Evolutionary conservation across 2,329 filamentous ascomycete species (phyloP).

Genomic region (Cytospora chrysosperma): DNA sequence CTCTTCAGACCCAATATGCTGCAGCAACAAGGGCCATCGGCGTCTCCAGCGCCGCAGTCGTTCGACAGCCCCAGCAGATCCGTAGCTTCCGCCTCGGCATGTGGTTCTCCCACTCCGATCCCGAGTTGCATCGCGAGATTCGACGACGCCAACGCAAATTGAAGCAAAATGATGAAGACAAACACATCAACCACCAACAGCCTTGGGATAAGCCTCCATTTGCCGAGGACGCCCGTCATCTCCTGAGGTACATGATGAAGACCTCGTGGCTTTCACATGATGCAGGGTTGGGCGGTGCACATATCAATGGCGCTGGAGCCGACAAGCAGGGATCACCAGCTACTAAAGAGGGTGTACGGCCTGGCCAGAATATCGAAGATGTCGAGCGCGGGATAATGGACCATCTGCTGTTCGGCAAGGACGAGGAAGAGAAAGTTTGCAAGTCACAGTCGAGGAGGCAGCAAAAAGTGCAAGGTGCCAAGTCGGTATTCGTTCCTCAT

Average conservation of each 20-base stretch:
- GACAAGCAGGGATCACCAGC: constrained; percentile 36
- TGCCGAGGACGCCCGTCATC: constrained; percentile 36
- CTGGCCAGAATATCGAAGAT: constrained; percentile 44
- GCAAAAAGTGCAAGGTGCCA: not conserved
- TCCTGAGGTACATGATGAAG: constrained; percentile 43
- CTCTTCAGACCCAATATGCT: constrained; percentile 27
- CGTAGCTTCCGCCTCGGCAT: constrained; percentile 50
- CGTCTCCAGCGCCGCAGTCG: constrained; percentile 25
- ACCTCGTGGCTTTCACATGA: constrained; percentile 39
- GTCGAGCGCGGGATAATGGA: constrained; percentile 46
- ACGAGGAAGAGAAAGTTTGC: not conserved
- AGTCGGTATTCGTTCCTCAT: not conserved
- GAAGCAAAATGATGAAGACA: constrained; percentile 47
- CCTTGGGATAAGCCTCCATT: constrained; percentile 45
- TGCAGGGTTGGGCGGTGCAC: constrained; percentile 32
- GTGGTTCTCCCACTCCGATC: constrained; percentile 45
- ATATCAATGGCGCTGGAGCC: constrained; percentile 36
- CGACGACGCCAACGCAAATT: constrained; percentile 44
- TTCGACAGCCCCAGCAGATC: constrained; percentile 38
- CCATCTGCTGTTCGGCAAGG: constrained; percentile 38
- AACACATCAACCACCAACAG: constrained; percentile 44
- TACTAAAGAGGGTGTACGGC: constrained; percentile 38
- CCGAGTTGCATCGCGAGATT: constrained; percentile 42
- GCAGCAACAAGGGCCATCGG: constrained; percentile 24
- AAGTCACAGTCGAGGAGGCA: constrained; percentile 5